A percentile compares a stretch with the other conserved stretches of the same genome.
These are phyloP conservation scores for Sedum album DNA, from an alignment of 164 flowering plant genomes.

Conservation along the genomic window DNA sequence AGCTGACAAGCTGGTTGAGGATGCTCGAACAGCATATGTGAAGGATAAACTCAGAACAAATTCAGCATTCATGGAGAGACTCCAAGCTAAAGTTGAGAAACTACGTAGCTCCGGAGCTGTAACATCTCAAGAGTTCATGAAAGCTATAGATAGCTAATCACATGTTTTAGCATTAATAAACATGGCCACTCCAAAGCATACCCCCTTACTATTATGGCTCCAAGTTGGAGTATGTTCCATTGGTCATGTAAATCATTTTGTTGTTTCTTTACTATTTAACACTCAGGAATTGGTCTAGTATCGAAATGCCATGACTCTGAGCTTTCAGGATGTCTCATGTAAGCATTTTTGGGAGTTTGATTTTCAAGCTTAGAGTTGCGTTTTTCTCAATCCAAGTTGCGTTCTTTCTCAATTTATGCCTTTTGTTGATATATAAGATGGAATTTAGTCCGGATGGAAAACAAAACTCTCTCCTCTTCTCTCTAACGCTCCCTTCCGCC, in stretches of 20 bases:
- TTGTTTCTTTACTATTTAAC: neutral
- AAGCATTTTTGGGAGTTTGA: neutral
- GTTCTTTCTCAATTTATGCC: neutral
- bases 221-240: neutral
- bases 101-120: slow-evolving; percentile 16
- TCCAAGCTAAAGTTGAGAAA: slow-evolving; percentile 44
- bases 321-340: neutral
- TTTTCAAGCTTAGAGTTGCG: neutral
- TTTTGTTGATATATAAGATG: too few species aligned
- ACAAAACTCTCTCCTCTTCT: too few species aligned
- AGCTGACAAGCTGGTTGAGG: slow-evolving; percentile 71
- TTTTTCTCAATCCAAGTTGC: neutral
- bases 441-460: too few species aligned
- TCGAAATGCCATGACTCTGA: neutral
- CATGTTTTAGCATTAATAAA: neutral
- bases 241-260: neutral
- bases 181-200: neutral
- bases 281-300: neutral
- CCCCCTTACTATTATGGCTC: neutral
- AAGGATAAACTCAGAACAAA: slow-evolving; percentile 77
- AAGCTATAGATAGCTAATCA: neutral
- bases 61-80: slow-evolving; percentile 80
- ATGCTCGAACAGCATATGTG: slow-evolving; percentile 50
- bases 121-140: slow-evolving; percentile 14
- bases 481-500: too few species aligned